Evolutionary conservation across 2,329 filamentous ascomycete genomes (phyloP), one percentile per base, ranked within the genome.

Genomic region (Monosporascus sp.): DNA sequence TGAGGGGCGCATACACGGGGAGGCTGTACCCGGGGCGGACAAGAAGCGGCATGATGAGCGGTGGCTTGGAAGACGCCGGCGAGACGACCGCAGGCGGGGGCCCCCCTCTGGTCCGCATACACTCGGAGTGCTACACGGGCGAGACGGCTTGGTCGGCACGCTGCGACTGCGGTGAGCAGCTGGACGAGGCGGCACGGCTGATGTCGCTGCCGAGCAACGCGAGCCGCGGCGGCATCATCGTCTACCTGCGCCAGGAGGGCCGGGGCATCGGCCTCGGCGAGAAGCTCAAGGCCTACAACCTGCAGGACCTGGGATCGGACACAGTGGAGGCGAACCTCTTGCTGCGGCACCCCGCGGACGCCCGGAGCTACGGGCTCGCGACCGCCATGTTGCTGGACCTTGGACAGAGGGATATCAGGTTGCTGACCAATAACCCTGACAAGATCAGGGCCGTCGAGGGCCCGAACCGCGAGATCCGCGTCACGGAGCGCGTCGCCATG

Each of bases 71-170:
- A 17, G 53, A 50, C 46, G 50, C 46, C 2, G 43, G 54, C 57
- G 49, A 51, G 40, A 54, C 51, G 6, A 17, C 53, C 3, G 50
- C 43, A 24, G 52, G 58, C 5, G 50, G 37, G 17, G 66, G 65
- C 3, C 72, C 87, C 1, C 90, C 94, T 0, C 77, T 99, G 40
- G 93, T 99, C 47, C 83, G 94, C 53, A 99, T 99, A 67, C 94
- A 99, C 71, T 96, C 90, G 3, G 94, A 99, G 72, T 99, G 94
- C 74, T 99, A 99, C 72, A 99, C 94, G 0, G 94, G 94, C 55
- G 94, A 99, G 77, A 99, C 94, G 1, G 94, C 95, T 1, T 97
- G 94, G 94, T 97, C 92, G 7, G 93, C 94, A 37, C 86, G 94
- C 28, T 99, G 94, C 74, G 94, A 99, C 73, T 99, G 94, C 70